These are phyloP conservation scores for Coemansia sp. DNA, from an alignment of 192 early-diverging fungal genomes.

Conservation along the genomic window DNA sequence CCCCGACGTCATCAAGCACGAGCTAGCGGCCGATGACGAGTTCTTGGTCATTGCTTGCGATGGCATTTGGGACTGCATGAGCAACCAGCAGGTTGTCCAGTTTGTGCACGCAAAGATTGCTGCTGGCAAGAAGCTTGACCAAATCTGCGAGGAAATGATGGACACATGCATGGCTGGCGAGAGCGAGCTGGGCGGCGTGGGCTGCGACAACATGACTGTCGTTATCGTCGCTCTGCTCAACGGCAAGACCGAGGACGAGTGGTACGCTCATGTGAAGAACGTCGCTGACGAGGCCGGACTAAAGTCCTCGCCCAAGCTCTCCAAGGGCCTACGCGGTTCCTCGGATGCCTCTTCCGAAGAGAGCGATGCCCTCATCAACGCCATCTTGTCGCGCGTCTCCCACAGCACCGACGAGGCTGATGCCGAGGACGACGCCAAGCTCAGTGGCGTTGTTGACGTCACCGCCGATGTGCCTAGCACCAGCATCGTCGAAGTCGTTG, in stretches of 20 bases:
- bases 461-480: background rate
- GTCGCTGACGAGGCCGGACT: constrained; percentile 45
- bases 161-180: constrained; percentile 87
- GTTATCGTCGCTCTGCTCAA: constrained; percentile 85
- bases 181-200: constrained; percentile 84
- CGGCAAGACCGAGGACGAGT: constrained; percentile 74
- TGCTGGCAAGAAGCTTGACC: constrained; percentile 58
- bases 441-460: background rate
- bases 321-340: constrained; percentile 13
- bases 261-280: constrained; percentile 59
- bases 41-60: constrained; percentile 97
- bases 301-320: constrained; percentile 45
- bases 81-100: constrained; percentile 83
- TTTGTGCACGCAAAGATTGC: constrained; percentile 75
- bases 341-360: constrained; percentile 21
- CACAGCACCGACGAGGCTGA: constrained; percentile 11
- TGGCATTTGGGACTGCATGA: constrained; percentile 99
- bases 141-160: constrained; percentile 88
- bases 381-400: constrained; percentile 25
- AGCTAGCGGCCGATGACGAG: constrained; percentile 61
- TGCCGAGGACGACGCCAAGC: background rate
- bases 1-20: constrained; percentile 74
- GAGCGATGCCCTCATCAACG: constrained; percentile 32
- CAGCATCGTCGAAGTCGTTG: constrained; percentile 7
- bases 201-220: constrained; percentile 99